These are phyloP conservation scores for Termitomyces heimii DNA, from an alignment of 768 basidiomycete genomes.

Conservation along the genomic window DNA sequence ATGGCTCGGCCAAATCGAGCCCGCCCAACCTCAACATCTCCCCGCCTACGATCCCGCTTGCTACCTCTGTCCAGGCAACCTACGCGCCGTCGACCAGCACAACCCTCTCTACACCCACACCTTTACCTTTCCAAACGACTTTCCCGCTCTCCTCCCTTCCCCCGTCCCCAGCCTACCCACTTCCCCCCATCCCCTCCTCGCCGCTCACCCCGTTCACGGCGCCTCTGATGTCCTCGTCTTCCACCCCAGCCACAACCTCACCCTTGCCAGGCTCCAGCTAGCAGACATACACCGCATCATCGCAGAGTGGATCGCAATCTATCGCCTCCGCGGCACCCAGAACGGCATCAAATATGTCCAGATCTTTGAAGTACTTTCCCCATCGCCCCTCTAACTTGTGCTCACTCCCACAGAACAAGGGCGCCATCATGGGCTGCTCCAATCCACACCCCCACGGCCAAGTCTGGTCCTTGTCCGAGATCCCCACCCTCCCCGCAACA, in stretches of 20 bases:
- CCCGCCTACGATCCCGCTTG: constrained; percentile 68
- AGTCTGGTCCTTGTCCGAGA: constrained; percentile 70
- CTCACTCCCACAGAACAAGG: constrained; percentile 73
- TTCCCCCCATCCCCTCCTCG: constrained; percentile 55
- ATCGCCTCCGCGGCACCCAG: constrained; percentile 49
- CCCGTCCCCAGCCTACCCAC: constrained; percentile 49
- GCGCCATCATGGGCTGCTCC: constrained; percentile 91
- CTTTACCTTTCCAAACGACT: constrained; percentile 77
- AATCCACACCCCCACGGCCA: constrained; percentile 95
- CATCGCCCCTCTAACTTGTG: neutral
- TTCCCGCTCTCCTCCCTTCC: constrained; percentile 67
- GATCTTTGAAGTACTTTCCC: constrained; percentile 72
- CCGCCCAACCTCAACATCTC: constrained; percentile 44
- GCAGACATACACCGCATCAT: constrained; percentile 61
- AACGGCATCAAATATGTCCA: constrained; percentile 78
- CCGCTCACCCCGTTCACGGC: constrained; percentile 65
- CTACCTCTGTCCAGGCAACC: constrained; percentile 86
- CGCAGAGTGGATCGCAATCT: constrained; percentile 67
- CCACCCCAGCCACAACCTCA: constrained; percentile 81
- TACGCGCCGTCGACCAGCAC: constrained; percentile 59
- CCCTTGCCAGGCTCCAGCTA: constrained; percentile 59
- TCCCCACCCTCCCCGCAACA: constrained; percentile 65
- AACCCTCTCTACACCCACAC: constrained; percentile 69
- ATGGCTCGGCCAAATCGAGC: constrained; percentile 85
- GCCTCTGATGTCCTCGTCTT: constrained; percentile 88